Percentiles rank a stretch among this genome's conserved stretches.
These are phyloP conservation scores for Pseudogymnoascus sp. DNA, from an alignment of 2,329 filamentous ascomycete species.

Conservation along the genomic window DNA sequence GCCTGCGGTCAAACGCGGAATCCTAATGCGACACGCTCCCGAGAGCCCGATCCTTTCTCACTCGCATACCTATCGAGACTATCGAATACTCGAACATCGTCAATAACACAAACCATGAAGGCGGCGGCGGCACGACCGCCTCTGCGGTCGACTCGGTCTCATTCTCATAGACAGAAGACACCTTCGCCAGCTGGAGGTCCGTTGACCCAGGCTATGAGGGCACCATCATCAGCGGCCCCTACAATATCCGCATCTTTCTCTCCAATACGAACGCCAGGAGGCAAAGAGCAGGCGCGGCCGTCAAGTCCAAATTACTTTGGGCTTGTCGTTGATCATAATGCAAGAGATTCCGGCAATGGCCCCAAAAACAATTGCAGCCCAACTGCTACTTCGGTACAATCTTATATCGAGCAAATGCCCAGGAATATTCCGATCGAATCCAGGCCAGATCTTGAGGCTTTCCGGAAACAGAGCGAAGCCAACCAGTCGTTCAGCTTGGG, in stretches of 20 bases:
- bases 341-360: slow-evolving; percentile 56
- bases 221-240: slow-evolving; percentile 24
- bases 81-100: background rate
- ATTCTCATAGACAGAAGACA: slow-evolving; percentile 15
- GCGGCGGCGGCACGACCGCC: slow-evolving; percentile 23
- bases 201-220: slow-evolving; percentile 16
- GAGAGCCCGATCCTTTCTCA: background rate
- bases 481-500: slow-evolving; percentile 46
- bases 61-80: background rate
- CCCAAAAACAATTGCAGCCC: slow-evolving; percentile 70
- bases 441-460: slow-evolving; percentile 77
- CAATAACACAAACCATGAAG: slow-evolving; percentile 22
- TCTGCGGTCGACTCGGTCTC: slow-evolving; percentile 23
- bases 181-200: slow-evolving; percentile 18
- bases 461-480: slow-evolving; percentile 64
- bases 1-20: background rate
- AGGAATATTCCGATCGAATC: slow-evolving; percentile 64
- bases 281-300: slow-evolving; percentile 31
- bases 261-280: slow-evolving; percentile 20
- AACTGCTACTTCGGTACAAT: slow-evolving; percentile 62
- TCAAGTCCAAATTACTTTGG: slow-evolving; percentile 85
- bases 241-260: slow-evolving; percentile 13
- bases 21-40: slow-evolving; percentile 1
- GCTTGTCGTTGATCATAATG: slow-evolving; percentile 60
- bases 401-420: slow-evolving; percentile 61